Evolutionary conservation across 2,329 filamentous ascomycete genomes (phyloP).

Genomic region (Colletotrichum navitas): DNA sequence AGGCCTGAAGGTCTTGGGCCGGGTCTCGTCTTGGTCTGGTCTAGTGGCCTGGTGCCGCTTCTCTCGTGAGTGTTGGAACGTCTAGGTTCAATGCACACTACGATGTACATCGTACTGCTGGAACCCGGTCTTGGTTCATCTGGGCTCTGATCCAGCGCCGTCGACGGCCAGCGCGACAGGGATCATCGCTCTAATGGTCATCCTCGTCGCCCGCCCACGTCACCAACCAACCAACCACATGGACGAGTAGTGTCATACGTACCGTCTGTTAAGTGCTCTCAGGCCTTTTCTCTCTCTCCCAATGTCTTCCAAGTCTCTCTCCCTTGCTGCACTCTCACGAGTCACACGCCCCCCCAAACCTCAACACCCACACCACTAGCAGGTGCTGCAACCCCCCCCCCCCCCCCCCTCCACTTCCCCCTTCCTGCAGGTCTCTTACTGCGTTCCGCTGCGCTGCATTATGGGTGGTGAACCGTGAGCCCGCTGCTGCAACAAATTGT

Average conservation of each 20-base stretch:
- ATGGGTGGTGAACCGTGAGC: slow-evolving; percentile 37
- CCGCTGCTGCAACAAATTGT: slow-evolving; percentile 26
- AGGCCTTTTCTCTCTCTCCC: slow-evolving; percentile 14
- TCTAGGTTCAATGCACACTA: background rate
- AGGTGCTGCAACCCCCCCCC: background rate
- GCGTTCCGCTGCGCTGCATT: slow-evolving; percentile 31
- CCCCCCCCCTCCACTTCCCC: background rate
- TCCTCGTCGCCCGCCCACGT: slow-evolving; percentile 39
- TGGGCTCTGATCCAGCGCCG: slow-evolving; percentile 24
- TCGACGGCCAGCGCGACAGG: slow-evolving; percentile 23
- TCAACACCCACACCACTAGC: slow-evolving; percentile 5
- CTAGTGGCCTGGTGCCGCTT: slow-evolving; percentile 10
- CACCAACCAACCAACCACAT: slow-evolving; percentile 26
- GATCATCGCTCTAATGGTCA: slow-evolving; percentile 18
- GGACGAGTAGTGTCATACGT: background rate
- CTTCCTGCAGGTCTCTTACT: slow-evolving; percentile 12
- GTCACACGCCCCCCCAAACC: slow-evolving; percentile 14
- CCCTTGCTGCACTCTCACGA: slow-evolving; percentile 20
- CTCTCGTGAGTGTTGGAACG: background rate
- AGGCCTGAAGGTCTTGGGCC: slow-evolving; percentile 1
- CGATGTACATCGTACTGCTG: background rate
- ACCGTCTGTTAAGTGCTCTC: slow-evolving; percentile 6
- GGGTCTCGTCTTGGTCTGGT: slow-evolving; percentile 19
- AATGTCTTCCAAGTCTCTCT: slow-evolving; percentile 5
- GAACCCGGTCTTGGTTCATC: slow-evolving; percentile 9